Conservation (phyloP, 495 filamentous ascomycete genomes). For the Aspergillus wentii region DNA sequence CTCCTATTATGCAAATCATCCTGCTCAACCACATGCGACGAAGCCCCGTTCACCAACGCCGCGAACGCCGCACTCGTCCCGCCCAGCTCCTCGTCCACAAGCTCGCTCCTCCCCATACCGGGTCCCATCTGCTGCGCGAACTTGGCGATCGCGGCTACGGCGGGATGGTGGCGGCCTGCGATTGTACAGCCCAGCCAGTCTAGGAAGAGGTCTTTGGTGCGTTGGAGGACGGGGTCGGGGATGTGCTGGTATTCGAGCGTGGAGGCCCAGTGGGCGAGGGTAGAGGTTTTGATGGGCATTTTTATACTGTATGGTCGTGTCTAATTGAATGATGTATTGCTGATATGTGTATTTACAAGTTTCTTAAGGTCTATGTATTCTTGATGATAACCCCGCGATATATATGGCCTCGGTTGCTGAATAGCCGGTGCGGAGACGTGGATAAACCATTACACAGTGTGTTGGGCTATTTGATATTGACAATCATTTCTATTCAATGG, state of each 20-base stretch:
- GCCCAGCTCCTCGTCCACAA: constrained; percentile 21
- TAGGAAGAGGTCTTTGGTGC: constrained; percentile 32
- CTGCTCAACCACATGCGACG: constrained; percentile 34
- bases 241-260: constrained; percentile 23
- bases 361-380: too few relatives aligned
- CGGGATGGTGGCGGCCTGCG: constrained; percentile 29
- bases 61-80: constrained; percentile 29
- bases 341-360: too few relatives aligned
- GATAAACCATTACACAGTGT: too few relatives aligned
- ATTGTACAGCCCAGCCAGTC: constrained; percentile 31
- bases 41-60: constrained; percentile 28
- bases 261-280: constrained; percentile 20
- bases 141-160: constrained; percentile 21
- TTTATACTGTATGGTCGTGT: too few relatives aligned
- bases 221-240: constrained; percentile 23
- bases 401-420: too few relatives aligned
- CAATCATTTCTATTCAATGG: background rate
- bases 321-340: too few relatives aligned
- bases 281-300: too few relatives aligned
- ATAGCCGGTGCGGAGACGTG: too few relatives aligned
- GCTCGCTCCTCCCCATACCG: constrained; percentile 23
- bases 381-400: too few relatives aligned
- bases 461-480: too few relatives aligned
- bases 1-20: constrained; percentile 36
- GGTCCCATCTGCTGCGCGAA: constrained; percentile 28